These are phyloP conservation scores for Zygosaccharomyces kombuchaensis DNA, from an alignment of 805 yeast species.

Conservation along the genomic window DNA sequence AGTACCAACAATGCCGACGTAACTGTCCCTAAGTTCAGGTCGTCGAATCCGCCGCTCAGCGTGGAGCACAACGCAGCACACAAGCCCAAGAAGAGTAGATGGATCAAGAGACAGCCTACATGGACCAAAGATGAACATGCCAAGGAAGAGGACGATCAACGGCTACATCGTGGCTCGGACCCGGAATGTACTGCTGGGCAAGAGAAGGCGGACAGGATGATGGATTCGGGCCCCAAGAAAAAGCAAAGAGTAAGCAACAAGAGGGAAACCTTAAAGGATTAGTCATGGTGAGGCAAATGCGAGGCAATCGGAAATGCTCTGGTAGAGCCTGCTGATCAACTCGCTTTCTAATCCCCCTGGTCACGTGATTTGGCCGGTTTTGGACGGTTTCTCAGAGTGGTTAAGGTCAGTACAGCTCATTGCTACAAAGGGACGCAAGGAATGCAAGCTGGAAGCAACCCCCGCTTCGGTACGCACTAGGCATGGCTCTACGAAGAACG, in stretches of 20 bases:
- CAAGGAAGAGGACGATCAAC: neutral
- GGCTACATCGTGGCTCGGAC: neutral
- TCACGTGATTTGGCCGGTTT: neutral
- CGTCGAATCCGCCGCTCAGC: constrained; percentile 24
- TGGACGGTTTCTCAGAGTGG: neutral
- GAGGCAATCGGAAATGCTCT: neutral
- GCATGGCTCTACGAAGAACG: neutral
- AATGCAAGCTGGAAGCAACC: neutral
- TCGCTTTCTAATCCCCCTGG: neutral
- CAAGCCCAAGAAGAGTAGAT: constrained; percentile 11
- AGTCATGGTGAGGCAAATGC: neutral
- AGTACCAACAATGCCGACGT: constrained; percentile 2
- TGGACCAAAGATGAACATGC: constrained; percentile 3
- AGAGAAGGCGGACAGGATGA: neutral
- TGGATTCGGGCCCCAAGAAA: constrained; percentile 1
- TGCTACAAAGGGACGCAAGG: neutral
- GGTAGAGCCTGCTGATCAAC: neutral
- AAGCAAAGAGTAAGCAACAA: constrained; percentile 1
- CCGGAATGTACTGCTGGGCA: neutral
- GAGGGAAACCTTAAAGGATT: neutral
- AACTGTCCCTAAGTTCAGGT: constrained; percentile 17
- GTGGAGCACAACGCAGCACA: constrained; percentile 12
- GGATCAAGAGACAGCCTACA: constrained; percentile 10
- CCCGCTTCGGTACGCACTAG: neutral
- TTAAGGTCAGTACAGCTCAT: neutral